phyloP scores from a whole-genome alignment of 2,329 filamentous ascomycete genomes.

The Lecanicillium sp. region DNA sequence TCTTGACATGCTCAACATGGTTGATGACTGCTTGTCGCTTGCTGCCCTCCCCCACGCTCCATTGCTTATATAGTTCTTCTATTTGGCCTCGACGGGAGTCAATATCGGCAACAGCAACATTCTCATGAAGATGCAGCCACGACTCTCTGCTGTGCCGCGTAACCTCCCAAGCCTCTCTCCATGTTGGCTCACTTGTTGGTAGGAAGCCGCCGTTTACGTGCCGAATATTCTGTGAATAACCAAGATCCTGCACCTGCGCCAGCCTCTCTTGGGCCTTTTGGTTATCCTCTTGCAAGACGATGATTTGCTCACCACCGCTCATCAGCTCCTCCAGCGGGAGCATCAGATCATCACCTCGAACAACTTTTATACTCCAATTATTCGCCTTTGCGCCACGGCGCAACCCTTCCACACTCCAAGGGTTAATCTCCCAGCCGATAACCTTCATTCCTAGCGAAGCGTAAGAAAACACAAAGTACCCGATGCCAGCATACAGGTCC shows the following conservation, averaged over 20 bases:
- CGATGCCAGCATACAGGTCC: constrained; percentile 87
- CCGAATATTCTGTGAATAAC: constrained; percentile 28
- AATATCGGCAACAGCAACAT: constrained; percentile 48
- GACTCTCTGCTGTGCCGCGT: constrained; percentile 24
- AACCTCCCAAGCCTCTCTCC: constrained; percentile 42
- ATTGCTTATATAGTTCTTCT: constrained; percentile 34
- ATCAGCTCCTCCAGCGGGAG: constrained; percentile 28
- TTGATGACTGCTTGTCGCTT: constrained; percentile 30
- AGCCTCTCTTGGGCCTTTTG: constrained; percentile 37
- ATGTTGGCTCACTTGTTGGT: constrained; percentile 47
- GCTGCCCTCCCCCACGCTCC: constrained; percentile 15
- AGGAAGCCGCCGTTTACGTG: constrained; percentile 59
- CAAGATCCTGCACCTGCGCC: constrained; percentile 23
- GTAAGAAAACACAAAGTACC: constrained; percentile 89
- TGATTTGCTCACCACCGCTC: constrained; percentile 42
- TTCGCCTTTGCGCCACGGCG: constrained; percentile 65
- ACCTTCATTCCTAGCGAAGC: constrained; percentile 62
- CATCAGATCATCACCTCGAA: constrained; percentile 32
- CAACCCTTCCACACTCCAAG: constrained; percentile 78
- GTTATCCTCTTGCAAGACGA: constrained; percentile 66
- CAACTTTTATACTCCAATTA: constrained; percentile 52
- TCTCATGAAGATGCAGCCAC: constrained; percentile 61
- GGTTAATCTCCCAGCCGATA: constrained; percentile 85
- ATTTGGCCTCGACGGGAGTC: constrained; percentile 38
- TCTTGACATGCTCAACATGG: constrained; percentile 59